Evolutionary conservation across 2,329 filamentous ascomycete genomes (phyloP).

Genomic region (Fusarium irregulare): DNA sequence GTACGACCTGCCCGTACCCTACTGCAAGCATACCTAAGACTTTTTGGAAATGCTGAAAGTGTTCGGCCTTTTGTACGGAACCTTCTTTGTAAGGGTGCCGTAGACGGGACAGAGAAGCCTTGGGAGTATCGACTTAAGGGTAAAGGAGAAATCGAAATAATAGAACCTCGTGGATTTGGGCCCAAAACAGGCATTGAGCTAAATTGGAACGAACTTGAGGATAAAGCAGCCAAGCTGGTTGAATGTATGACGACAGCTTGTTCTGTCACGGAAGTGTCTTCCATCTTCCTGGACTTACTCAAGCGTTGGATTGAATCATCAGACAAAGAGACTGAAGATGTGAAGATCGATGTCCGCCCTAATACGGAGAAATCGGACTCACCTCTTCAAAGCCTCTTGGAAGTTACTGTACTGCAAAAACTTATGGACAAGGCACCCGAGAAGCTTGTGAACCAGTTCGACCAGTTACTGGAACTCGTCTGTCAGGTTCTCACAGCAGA

Average conservation of each 20-base stretch:
- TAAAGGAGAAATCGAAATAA: conserved; percentile 65
- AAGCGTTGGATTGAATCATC: conserved; percentile 64
- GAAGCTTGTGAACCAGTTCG: conserved; percentile 71
- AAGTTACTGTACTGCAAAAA: conserved; percentile 72
- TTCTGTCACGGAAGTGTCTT: conserved; percentile 67
- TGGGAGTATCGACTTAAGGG: conserved; percentile 66
- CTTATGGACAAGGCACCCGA: conserved; percentile 73
- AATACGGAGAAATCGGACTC: conserved; percentile 50
- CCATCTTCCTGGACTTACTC: conserved; percentile 70
- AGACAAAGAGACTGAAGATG: conserved; percentile 43
- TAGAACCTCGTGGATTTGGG: conserved; percentile 46
- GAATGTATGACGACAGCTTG: conserved; percentile 61
- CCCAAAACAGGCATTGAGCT: conserved; percentile 44
- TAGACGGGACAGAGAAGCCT: conserved; percentile 42
- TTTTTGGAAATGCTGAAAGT: conserved; percentile 64
- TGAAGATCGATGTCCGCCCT: conserved; percentile 47
- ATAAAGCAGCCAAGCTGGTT: conserved; percentile 61
- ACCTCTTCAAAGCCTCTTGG: conserved; percentile 61
- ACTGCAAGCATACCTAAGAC: conserved; percentile 66
- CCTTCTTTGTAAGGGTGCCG: conserved; percentile 66
- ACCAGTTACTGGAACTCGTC: conserved; percentile 73
- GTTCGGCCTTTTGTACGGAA: conserved; percentile 63
- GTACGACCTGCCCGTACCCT: conserved; percentile 61
- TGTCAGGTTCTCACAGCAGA: conserved; percentile 67
- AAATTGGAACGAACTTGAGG: conserved; percentile 59